Conservation (phyloP, 805 yeast species). For the Myxozyma vanderwaltii region DNA sequence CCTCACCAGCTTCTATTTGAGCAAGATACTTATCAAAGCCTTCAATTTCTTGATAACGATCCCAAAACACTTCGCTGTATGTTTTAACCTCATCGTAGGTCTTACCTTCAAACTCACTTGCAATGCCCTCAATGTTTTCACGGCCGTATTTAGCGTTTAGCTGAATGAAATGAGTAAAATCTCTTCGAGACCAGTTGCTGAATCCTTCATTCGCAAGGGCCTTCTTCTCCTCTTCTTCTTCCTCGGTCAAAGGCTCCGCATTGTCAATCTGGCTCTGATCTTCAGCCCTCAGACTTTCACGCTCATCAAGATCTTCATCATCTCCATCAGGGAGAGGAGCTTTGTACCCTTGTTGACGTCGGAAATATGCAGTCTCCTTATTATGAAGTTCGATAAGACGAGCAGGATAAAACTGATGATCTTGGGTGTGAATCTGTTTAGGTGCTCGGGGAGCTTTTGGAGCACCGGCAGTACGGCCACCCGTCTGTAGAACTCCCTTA, state of each 20-base stretch:
- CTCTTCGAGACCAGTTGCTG: constrained; percentile 82
- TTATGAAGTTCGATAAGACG: constrained; percentile 74
- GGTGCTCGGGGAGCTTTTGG: constrained; percentile 78
- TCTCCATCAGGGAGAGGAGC: constrained; percentile 57
- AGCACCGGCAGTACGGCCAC: constrained; percentile 54
- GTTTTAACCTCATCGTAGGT: constrained; percentile 74
- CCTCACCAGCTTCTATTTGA: constrained; percentile 89
- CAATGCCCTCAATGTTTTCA: constrained; percentile 66
- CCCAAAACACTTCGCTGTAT: constrained; percentile 83
- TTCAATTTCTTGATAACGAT: constrained; percentile 72
- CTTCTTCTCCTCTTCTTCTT: constrained; percentile 69
- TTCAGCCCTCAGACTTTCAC: constrained; percentile 53
- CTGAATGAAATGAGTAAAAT: constrained; percentile 78
- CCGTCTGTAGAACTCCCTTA: constrained; percentile 74
- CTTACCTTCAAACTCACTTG: constrained; percentile 80
- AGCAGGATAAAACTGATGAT: constrained; percentile 89
- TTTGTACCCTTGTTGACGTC: constrained; percentile 64
- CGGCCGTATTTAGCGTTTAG: constrained; percentile 80
- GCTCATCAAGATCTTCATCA: constrained; percentile 50
- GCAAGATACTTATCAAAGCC: constrained; percentile 81
- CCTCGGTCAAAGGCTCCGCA: constrained; percentile 76
- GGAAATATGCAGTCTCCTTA: constrained; percentile 74
- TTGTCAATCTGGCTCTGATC: constrained; percentile 74
- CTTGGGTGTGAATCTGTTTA: constrained; percentile 76
- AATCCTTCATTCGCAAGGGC: constrained; percentile 68